A percentile compares a stretch with the other conserved stretches of the same genome.
phyloP scores from a whole-genome alignment of 768 basidiomycete genomes.

The Calocera viscosa region DNA sequence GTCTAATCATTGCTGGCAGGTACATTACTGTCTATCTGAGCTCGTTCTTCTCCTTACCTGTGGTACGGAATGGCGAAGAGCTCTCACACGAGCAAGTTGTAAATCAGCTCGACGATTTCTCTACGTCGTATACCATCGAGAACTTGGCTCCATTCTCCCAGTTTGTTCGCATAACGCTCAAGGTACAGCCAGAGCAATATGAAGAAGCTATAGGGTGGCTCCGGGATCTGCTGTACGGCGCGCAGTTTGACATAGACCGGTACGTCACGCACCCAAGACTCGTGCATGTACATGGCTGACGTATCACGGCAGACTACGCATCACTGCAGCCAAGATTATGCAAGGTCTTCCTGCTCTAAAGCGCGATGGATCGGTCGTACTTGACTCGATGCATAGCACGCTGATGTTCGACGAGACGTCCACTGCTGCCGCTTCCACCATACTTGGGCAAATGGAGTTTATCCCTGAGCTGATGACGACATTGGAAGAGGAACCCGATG shows the following conservation, averaged over 20 bases:
- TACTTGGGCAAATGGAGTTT: constrained; percentile 67
- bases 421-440: constrained; percentile 50
- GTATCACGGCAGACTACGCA: constrained; percentile 46
- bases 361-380: constrained; percentile 71
- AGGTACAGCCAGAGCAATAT: constrained; percentile 72
- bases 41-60: constrained; percentile 80
- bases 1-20: constrained; percentile 30
- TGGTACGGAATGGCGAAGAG: constrained; percentile 54
- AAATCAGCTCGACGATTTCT: constrained; percentile 78
- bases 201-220: constrained; percentile 77
- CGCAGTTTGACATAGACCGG: constrained; percentile 71
- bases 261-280: constrained; percentile 24
- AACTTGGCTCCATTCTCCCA: constrained; percentile 45
- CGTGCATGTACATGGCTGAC: too few relatives aligned
- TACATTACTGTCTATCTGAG: constrained; percentile 66
- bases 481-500: constrained; percentile 58
- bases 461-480: constrained; percentile 59
- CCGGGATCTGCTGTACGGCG: constrained; percentile 61
- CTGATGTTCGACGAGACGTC: constrained; percentile 57
- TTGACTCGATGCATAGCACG: constrained; percentile 55
- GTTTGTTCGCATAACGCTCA: constrained; percentile 58
- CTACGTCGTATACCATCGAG: constrained; percentile 69
- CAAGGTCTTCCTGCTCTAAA: constrained; percentile 86
- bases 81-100: constrained; percentile 83
- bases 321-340: constrained; percentile 75